Evolutionary conservation across 805 yeast genomes (phyloP).

Genomic region (Ogataea ganodermae): DNA sequence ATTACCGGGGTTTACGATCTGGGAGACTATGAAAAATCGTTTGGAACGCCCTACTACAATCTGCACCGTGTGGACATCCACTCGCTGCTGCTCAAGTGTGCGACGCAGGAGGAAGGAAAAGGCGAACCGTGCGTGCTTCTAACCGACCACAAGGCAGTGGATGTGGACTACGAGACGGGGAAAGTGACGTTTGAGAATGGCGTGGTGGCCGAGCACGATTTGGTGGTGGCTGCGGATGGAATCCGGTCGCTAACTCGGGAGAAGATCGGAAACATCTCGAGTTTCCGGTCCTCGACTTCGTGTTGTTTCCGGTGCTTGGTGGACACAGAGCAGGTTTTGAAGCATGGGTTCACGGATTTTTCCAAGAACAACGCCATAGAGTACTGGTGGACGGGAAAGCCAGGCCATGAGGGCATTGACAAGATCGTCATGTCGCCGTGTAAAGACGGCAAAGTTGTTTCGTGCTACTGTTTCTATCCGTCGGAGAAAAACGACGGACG

Average conservation of each 20-base stretch:
- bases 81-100: slow-evolving; percentile 23
- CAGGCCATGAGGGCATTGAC: slow-evolving; percentile 25
- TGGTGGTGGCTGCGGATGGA: slow-evolving; percentile 37
- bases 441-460: slow-evolving; percentile 26
- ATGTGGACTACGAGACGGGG: slow-evolving; percentile 29
- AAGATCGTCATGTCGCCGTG: slow-evolving; percentile 33
- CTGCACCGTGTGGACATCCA: slow-evolving; percentile 35
- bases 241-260: slow-evolving; percentile 29
- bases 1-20: slow-evolving; percentile 27
- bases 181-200: slow-evolving; percentile 33
- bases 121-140: slow-evolving; percentile 28
- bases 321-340: slow-evolving; percentile 24
- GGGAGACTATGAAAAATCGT: slow-evolving; percentile 32
- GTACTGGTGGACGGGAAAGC: slow-evolving; percentile 27
- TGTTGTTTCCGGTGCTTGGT: slow-evolving; percentile 31
- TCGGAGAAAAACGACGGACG: slow-evolving; percentile 22
- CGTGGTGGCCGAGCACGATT: slow-evolving; percentile 24
- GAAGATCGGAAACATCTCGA: slow-evolving; percentile 26
- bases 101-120: slow-evolving; percentile 23
- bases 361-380: slow-evolving; percentile 31
- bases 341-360: slow-evolving; percentile 25
- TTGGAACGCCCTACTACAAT: slow-evolving; percentile 34
- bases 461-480: slow-evolving; percentile 33
- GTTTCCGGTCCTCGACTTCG: slow-evolving; percentile 23
- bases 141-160: slow-evolving; percentile 25